Base-by-base conservation (phyloP, 2,329 filamentous ascomycete genomes). In the Trichoderma sp. region DNA sequence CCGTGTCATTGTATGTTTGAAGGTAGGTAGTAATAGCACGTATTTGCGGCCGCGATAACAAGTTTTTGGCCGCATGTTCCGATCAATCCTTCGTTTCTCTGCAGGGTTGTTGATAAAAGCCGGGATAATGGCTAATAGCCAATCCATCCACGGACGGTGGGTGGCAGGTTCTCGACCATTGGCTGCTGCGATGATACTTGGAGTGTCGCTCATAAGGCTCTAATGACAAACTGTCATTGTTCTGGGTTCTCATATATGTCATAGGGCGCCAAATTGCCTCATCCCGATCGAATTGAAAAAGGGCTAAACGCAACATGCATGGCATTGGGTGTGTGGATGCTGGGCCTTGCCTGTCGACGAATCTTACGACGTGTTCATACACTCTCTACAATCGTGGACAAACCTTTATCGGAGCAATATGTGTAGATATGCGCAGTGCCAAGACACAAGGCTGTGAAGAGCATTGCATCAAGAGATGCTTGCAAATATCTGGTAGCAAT, bases 381-480 rank as follows among this genome's bases (percentile, higher is more conserved):
- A 21, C 35, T 18, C 14, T 5, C 1, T 56, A 14, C 6, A 3
- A 56, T 56, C 21, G n/a, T 14, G 5, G 21, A 2, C 6, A 21
- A 56, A 56, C 3, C n/a, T 14, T 6, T 7, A 11, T 6, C 5
- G 11, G 11, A 5, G 11, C 21, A 24, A 24, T 53, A 53, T 11
- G 18, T 53, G 8, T 21, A 50, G 7, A 50, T 21, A 3, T 24
- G 1, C 50, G 11, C 9, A 56, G 2, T 24, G 18, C 11, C 50
- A 56, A 56, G 21, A 24, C 5, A 3, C 50, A 56, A 24, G 21
- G 21, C 18, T 56, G 7, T 24, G 2, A 56, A 24, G 21, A 56
- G 5, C 0, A 6, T 24, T 14, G 3, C 9, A 24, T 24, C 18
- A 21, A 24, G 5, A 24, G 0, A 14, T 24, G 11, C 0, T 0